A percentile compares a stretch with the other conserved stretches of the same genome.
Evolutionary conservation across 768 basidiomycete species (phyloP).

Genomic region (Lentinus tigrinus): DNA sequence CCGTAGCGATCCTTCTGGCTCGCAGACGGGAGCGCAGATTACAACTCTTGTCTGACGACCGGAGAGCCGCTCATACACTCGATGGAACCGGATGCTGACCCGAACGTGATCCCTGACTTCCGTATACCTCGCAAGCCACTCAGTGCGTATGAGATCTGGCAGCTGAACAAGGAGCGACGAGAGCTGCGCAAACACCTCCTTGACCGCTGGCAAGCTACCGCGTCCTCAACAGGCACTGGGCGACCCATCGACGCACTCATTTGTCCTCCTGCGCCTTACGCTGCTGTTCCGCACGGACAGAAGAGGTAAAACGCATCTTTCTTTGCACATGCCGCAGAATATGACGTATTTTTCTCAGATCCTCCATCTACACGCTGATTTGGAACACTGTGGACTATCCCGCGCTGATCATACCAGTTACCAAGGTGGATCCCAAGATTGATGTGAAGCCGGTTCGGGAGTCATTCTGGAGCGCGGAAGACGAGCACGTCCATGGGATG

Average conservation of each 20-base stretch:
- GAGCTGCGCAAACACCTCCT: slow-evolving; percentile 40
- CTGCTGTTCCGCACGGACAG: slow-evolving; percentile 42
- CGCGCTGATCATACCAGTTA: slow-evolving; percentile 45
- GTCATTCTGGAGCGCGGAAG: slow-evolving; percentile 39
- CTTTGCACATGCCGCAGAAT: no score
- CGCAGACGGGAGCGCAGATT: slow-evolving; percentile 15
- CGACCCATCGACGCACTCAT: slow-evolving; percentile 52
- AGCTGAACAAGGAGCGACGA: slow-evolving; percentile 37
- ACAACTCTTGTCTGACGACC: slow-evolving; percentile 15
- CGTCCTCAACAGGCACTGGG: slow-evolving; percentile 39
- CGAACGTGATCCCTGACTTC: slow-evolving; percentile 10
- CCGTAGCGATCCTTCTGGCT: slow-evolving; percentile 14
- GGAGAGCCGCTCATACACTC: slow-evolving; percentile 40
- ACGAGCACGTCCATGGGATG: slow-evolving; percentile 38
- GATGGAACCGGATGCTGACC: slow-evolving; percentile 31
- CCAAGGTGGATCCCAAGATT: slow-evolving; percentile 40
- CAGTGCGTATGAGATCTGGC: slow-evolving; percentile 37
- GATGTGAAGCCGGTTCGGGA: slow-evolving; percentile 34
- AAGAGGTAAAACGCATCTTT: slow-evolving; percentile 27
- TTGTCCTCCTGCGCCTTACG: slow-evolving; percentile 38
- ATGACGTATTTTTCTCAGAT: neutral
- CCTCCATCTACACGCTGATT: slow-evolving; percentile 37
- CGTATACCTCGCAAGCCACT: slow-evolving; percentile 13
- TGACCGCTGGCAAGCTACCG: slow-evolving; percentile 45
- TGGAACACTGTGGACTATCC: slow-evolving; percentile 47